Evolutionary conservation across 169 alveolate genomes (phyloP), one percentile per base, ranked within the genome.

Genomic region (Plasmodium cynomolgi): DNA sequence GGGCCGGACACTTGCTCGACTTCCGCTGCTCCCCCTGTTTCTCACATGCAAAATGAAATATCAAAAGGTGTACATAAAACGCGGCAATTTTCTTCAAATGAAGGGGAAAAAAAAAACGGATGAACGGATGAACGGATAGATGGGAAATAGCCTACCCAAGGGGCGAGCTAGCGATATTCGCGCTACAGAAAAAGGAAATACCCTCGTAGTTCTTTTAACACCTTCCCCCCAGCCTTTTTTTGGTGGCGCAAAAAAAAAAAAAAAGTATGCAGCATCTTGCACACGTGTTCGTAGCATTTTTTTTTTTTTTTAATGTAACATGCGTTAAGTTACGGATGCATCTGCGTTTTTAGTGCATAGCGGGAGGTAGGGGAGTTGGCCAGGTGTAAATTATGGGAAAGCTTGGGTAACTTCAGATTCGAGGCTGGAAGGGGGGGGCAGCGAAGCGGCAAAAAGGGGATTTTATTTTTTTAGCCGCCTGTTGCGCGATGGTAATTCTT

Each of bases 21-120:
- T 68, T 68, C 29, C 37, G n/a, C 41, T 26, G 77, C 77, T 62
- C 77, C 77, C 58, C 77, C 77, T 68, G 37, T 68, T 68, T 68
- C 29, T 68, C 31, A 68, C 77, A 68, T 11, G 41, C 77, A 68
- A 68, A 26, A 9, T 68, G 77, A 26, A 23, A 26, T 29, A 7
- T 23, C 77, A 23, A 68, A 23, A 68, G 37, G 37, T 68, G 77
- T 68, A 23, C 37, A 26, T 68, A 68, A 68, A 68, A 68, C 37
- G 77, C 37, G 77, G 7, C 77, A 29, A 68, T 26, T 11, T n/a
- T 68, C 37, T 68, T 68, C 31, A 68, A 23, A 68, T 11, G 37
- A 1, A 29, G 15, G 39, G 23, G n/a, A 68, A 68, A 68, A 68
- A 20, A 62, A 62, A 23, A 23, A 26, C 13, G 34, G 1, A 26